Conservation (phyloP, 176 grass and related monocot species). For the Hyparrhenia diplandra region DNA sequence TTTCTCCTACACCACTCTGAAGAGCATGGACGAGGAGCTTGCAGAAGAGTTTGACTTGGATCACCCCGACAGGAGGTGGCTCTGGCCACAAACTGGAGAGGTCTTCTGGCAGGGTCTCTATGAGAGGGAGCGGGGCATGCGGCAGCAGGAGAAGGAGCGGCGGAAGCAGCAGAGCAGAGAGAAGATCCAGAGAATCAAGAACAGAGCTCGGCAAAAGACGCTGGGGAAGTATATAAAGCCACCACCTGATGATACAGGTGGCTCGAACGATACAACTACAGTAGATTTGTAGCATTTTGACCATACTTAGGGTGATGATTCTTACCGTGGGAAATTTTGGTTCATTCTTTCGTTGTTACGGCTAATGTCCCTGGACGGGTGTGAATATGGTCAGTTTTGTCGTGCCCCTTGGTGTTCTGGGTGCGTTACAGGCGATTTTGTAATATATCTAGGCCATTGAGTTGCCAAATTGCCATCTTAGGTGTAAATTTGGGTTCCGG, state of each 20-base stretch:
- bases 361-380: neutral
- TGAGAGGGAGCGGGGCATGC: conserved; percentile 77
- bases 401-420: neutral
- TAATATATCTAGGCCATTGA: conserved; percentile 30
- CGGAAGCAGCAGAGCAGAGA: conserved; percentile 77
- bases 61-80: conserved; percentile 49
- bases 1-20: conserved; percentile 69
- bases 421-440: neutral
- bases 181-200: conserved; percentile 90
- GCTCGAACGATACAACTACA: conserved; percentile 29
- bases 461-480: neutral
- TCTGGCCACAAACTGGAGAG: conserved; percentile 90
- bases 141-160: conserved; percentile 81
- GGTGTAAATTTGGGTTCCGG: conserved; percentile 28
- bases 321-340: conserved; percentile 30
- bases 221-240: conserved; percentile 92
- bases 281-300: conserved; percentile 46
- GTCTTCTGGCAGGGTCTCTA: conserved; percentile 91
- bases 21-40: conserved; percentile 93
- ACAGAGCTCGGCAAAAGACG: conserved; percentile 74
- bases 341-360: conserved; percentile 32
- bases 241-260: conserved; percentile 44
- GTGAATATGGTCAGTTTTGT: conserved; percentile 40
- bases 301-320: conserved; percentile 39
- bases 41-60: conserved; percentile 85